These are phyloP conservation scores for Cercospora janseana DNA, from an alignment of 2,329 filamentous ascomycete species.

Conservation along the genomic window DNA sequence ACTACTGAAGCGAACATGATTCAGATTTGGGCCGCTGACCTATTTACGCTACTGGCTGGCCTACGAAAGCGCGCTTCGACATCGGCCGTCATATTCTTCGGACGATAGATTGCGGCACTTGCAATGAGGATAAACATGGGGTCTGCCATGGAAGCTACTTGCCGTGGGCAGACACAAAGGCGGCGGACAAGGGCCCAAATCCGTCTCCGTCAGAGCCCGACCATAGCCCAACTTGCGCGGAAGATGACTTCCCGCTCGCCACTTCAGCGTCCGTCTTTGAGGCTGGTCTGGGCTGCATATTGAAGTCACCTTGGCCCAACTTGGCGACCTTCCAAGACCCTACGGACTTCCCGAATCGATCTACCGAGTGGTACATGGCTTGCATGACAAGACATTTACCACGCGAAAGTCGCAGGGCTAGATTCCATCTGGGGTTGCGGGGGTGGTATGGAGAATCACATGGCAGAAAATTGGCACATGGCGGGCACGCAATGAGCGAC, in stretches of 20 bases:
- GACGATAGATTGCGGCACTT: background rate
- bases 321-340: no score
- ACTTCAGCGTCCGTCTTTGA: no score
- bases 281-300: background rate
- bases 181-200: background rate
- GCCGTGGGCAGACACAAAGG: background rate
- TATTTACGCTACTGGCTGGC: background rate
- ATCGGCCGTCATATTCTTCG: background rate
- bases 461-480: background rate
- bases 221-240: background rate
- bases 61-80: background rate
- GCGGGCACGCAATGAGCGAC: background rate
- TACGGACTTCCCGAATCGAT: background rate
- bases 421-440: constrained; percentile 7
- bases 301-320: background rate
- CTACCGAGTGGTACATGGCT: constrained; percentile 1
- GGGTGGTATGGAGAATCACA: constrained; percentile 5
- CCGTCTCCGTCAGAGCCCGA: background rate
- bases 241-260: background rate
- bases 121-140: background rate
- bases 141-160: background rate
- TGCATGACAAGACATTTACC: background rate
- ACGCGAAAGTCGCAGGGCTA: background rate
- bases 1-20: background rate
- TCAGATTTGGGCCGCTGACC: background rate